Evolutionary conservation across 2,329 filamentous ascomycete species (phyloP).

Genomic region (Fusarium staphyleae): DNA sequence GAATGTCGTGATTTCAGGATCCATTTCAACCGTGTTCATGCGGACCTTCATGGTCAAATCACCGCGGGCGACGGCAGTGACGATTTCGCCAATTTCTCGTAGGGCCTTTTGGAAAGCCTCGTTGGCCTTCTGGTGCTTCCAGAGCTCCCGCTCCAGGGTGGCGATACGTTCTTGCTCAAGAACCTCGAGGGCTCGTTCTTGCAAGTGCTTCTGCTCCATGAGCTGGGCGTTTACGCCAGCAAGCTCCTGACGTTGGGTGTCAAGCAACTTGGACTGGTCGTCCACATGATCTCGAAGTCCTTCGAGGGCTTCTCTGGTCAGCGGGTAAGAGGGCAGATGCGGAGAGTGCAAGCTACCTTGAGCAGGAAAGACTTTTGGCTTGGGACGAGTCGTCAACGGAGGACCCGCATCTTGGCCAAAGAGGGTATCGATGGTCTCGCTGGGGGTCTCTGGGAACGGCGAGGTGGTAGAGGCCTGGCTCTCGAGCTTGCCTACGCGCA

Average conservation of each 20-base stretch:
- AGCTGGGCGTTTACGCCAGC: slow-evolving; percentile 86
- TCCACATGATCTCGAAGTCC: slow-evolving; percentile 90
- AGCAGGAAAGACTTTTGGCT: slow-evolving; percentile 56
- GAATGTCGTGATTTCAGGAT: slow-evolving; percentile 97
- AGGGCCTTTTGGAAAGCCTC: slow-evolving; percentile 98
- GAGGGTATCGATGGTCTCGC: slow-evolving; percentile 72
- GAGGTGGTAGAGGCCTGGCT: slow-evolving; percentile 71
- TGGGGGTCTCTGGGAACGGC: slow-evolving; percentile 80
- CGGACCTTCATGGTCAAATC: slow-evolving; percentile 96
- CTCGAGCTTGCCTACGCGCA: slow-evolving; percentile 84
- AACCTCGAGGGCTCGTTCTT: slow-evolving; percentile 80
- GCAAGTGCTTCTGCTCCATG: slow-evolving; percentile 82
- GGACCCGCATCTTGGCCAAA: slow-evolving; percentile 62
- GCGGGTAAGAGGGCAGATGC: slow-evolving; percentile 53
- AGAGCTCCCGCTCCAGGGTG: slow-evolving; percentile 88
- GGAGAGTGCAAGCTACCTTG: slow-evolving; percentile 51
- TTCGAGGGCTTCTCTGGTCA: slow-evolving; percentile 83
- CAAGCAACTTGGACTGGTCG: slow-evolving; percentile 90
- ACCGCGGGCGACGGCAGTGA: slow-evolving; percentile 93
- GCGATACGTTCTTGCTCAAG: slow-evolving; percentile 89
- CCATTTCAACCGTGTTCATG: slow-evolving; percentile 95
- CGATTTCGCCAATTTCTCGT: slow-evolving; percentile 95
- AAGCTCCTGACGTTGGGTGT: slow-evolving; percentile 85
- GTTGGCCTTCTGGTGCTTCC: slow-evolving; percentile 98
- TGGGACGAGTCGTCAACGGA: slow-evolving; percentile 52